Evolutionary conservation across 768 basidiomycete species (phyloP), one percentile per base, ranked within the genome.

Genomic region (Leccinum boreale): DNA sequence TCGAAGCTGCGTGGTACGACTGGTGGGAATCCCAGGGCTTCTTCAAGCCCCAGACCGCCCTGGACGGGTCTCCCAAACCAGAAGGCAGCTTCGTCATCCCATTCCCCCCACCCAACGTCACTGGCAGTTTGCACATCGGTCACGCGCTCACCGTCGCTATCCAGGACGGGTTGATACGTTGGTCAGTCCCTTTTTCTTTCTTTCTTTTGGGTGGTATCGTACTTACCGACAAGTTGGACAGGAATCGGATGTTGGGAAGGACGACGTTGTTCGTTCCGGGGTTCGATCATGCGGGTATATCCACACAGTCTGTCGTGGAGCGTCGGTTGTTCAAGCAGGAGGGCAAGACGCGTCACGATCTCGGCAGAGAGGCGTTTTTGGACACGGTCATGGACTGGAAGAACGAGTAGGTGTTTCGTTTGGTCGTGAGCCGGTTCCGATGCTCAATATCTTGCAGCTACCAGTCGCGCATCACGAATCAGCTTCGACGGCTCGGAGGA

Each of bases 281-380:
- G 15, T 99, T 95, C 68, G 97, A 99, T 73, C 97, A 99, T 66
- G 97, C 97, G 0, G 95, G 96, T 57, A 98, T 99, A 59, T 95
- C 95, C 0, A 98, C 97, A 0, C 97, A 99, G 74, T 92, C 92
- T 47, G 96, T 99, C 15, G 96, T 98, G 1, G 97, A 98, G 72
- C 94, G 93, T 72, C 82, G 94, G 17, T 68, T 98, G 33, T 89
- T 84, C 77, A 99, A 96, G 75, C 73, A 82, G 1, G 80, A 87
- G 33, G 91, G 92, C 2, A 79, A 86, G 73, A 91, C 90, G 2
- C 78, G 96, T 53, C 94, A 98, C 71, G 93, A 98, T 70, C 82
- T 98, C n/a, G 97, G 97, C 1, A 85, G 97, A 47, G 93, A 96
- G 65, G 85, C 80, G 65, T 98, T 99, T 74, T 68, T 99, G 62